Base-by-base conservation (phyloP, 306 rosid genomes). In the Styphnolobium japonicum region DNA sequence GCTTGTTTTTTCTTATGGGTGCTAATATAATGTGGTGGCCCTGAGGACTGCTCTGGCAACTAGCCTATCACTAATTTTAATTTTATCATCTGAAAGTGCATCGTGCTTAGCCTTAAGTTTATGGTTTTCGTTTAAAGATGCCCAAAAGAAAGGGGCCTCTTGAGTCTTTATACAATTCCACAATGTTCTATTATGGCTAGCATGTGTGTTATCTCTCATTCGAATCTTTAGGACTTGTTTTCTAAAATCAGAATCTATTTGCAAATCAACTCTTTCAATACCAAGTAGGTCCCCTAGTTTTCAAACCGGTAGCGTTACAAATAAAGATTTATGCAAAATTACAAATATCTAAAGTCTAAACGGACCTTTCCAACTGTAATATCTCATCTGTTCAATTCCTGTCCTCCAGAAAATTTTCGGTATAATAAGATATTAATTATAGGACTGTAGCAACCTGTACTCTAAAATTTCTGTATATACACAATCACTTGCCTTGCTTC, bases 71-170 rank as follows among this genome's bases (percentile, higher is more conserved):
- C 62, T 82, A 60, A 39, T 75, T 77, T 71, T 82, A 60, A 39
- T 75, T 77, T 81, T 64, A 76, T 83, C 77, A 68, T 79, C 80
- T 71, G 23, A 79, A 85, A 65, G 12, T 27, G 48, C 42, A 75
- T 80, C 83, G 77, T 75, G 63, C 87, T 85, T 78, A 76, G 83
- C 86, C 78, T 63, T 75, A 43, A 87, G 75, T 74, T 39, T 61
- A 83, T 86, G 89, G 84, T 83, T 87, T 90, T 85, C 65, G 71
- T 85, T 89, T 83, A 86, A 92, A 88, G 94, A 75, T 48, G 76
- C 82, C 34, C 18, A 46, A 60, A 86, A 65, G 77, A 39, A 45
- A 67, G 64, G 85, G 83, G 40, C 77, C 88, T 71, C 76, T 78
- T 67, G 15, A 48, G 29, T 29, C 77, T 80, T 77, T 86, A 80